phyloP scores from a whole-genome alignment of 2,329 filamentous ascomycete species.

The Neurospora crassa region DNA sequence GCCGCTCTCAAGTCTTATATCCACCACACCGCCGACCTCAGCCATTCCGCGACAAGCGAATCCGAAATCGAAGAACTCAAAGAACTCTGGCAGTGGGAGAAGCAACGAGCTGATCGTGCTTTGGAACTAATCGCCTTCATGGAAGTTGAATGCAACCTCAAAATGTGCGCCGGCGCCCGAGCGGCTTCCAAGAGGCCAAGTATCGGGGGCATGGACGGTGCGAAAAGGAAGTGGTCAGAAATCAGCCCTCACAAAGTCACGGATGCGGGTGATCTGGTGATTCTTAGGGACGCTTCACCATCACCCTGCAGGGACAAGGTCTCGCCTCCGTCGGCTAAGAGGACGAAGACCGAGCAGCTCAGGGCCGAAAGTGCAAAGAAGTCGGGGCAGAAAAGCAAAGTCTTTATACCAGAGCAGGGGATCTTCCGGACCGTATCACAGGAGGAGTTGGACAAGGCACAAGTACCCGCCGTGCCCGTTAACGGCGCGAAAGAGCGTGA shows the following conservation, averaged over 20 bases:
- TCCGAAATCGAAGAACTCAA: constrained; percentile 49
- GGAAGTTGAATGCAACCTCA: constrained; percentile 62
- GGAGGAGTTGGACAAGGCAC: constrained; percentile 37
- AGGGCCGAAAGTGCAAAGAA: constrained; percentile 26
- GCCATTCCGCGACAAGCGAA: constrained; percentile 46
- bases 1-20: constrained; percentile 46
- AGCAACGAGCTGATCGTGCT: constrained; percentile 57
- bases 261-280: constrained; percentile 33
- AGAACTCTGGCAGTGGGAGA: constrained; percentile 43
- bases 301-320: constrained; percentile 22
- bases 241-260: constrained; percentile 25
- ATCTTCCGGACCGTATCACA: constrained; percentile 53
- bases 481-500: constrained; percentile 13
- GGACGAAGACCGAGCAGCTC: constrained; percentile 24
- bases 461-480: constrained; percentile 22
- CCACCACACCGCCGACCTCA: constrained; percentile 35
- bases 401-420: constrained; percentile 53
- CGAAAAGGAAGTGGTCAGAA: constrained; percentile 26
- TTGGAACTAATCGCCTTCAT: constrained; percentile 68
- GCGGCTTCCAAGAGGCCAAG: constrained; percentile 20
- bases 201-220: constrained; percentile 18
- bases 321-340: constrained; percentile 24
- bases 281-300: constrained; percentile 28
- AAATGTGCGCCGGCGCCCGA: constrained; percentile 53
- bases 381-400: constrained; percentile 28